A percentile compares a stretch with the other conserved stretches of the same genome.
These are phyloP conservation scores for Aspergillus vadensis DNA, from an alignment of 2,329 filamentous ascomycete genomes.

Conservation along the genomic window DNA sequence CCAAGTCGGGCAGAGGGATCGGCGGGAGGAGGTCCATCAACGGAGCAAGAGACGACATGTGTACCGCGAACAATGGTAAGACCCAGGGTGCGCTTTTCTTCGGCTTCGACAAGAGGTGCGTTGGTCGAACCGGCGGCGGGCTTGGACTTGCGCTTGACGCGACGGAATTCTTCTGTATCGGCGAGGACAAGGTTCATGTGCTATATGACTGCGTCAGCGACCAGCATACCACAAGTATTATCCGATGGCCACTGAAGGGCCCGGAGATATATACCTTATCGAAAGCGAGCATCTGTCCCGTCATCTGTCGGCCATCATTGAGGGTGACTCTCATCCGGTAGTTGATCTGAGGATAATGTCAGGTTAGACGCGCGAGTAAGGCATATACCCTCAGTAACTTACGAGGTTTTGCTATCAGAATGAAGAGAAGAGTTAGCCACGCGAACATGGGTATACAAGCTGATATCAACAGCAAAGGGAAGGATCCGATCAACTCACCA, in stretches of 20 bases:
- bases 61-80: constrained; percentile 92
- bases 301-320: constrained; percentile 93
- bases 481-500: constrained; percentile 68
- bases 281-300: constrained; percentile 96
- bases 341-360: constrained; percentile 78
- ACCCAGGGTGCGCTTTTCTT: constrained; percentile 97
- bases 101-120: constrained; percentile 73
- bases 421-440: constrained; percentile 54
- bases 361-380: constrained; percentile 13
- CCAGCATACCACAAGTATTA: background rate
- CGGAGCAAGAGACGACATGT: constrained; percentile 90
- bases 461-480: constrained; percentile 3
- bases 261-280: constrained; percentile 74
- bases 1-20: constrained; percentile 90
- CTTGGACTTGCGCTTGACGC: constrained; percentile 84
- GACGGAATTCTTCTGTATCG: constrained; percentile 96
- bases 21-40: constrained; percentile 92
- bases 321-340: constrained; percentile 98
- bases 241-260: background rate
- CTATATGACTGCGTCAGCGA: constrained; percentile 47
- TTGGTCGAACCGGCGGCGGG: constrained; percentile 58
- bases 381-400: constrained; percentile 38
- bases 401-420: constrained; percentile 63
- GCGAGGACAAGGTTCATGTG: constrained; percentile 99
- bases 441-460: background rate